Percentiles rank a stretch among this genome's conserved stretches.
Conservation (phyloP, 1,139 yeast genomes). For the Candida pseudocylindracea region DNA sequence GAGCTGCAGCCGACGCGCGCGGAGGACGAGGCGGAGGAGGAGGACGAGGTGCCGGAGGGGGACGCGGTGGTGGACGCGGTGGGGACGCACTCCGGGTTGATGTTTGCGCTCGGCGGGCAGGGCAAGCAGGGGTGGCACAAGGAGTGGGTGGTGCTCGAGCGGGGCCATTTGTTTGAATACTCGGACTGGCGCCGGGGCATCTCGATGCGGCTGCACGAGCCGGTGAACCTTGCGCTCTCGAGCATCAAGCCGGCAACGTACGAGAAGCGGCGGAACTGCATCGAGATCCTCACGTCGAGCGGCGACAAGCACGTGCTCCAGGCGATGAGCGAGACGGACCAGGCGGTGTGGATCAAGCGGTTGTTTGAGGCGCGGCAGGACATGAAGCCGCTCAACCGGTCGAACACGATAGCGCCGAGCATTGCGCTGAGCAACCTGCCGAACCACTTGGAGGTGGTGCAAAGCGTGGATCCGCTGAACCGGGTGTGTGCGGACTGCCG, state of each 20-base stretch:
- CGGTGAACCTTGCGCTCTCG: slow-evolving; percentile 55
- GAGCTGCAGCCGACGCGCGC: slow-evolving; percentile 6
- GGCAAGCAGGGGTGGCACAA: slow-evolving; percentile 79
- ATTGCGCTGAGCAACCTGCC: slow-evolving; percentile 3
- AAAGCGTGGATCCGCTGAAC: slow-evolving; percentile 29
- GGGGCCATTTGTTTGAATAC: slow-evolving; percentile 48
- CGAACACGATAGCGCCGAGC: background rate
- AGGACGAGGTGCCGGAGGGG: background rate
- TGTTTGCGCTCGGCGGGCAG: slow-evolving; percentile 50
- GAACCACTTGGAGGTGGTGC: slow-evolving; percentile 19
- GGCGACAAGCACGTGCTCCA: slow-evolving; percentile 60
- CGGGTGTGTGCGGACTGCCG: slow-evolving; percentile 65
- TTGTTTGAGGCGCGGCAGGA: slow-evolving; percentile 26
- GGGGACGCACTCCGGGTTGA: slow-evolving; percentile 18
- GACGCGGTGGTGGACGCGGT: background rate
- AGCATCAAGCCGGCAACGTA: slow-evolving; percentile 31
- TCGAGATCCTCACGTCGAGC: slow-evolving; percentile 53
- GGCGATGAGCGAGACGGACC: slow-evolving; percentile 49
- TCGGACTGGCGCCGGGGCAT: slow-evolving; percentile 73
- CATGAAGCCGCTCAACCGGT: slow-evolving; percentile 1
- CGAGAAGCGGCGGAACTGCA: slow-evolving; percentile 33
- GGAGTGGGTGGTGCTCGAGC: slow-evolving; percentile 62
- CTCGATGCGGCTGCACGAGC: slow-evolving; percentile 15
- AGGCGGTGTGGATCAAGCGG: slow-evolving; percentile 47
- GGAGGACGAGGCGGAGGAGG: background rate